Conservation (phyloP, 208 protist genomes). For the Balamuthia mandrillaris region DNA sequence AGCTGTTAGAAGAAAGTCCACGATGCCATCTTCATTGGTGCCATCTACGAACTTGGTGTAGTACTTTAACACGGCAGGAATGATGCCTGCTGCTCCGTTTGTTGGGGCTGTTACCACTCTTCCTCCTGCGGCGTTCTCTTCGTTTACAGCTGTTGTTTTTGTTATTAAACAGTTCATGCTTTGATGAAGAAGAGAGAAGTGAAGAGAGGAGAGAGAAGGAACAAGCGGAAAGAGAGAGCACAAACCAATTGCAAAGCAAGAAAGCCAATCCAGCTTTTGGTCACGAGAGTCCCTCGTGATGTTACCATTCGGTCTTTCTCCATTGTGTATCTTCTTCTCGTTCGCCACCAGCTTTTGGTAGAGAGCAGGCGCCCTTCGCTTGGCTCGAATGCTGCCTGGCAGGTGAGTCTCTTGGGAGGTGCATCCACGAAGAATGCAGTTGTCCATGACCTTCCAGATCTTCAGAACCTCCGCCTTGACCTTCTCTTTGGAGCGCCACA, state of each 20-base stretch:
- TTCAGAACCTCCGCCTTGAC: background rate
- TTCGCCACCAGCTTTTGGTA: no score
- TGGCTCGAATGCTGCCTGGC: background rate
- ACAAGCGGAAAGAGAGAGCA: no score
- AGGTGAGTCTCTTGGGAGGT: background rate
- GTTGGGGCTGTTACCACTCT: constrained; percentile 69
- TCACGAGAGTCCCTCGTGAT: no score
- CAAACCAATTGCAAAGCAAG: no score
- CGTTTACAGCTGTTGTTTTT: constrained; percentile 63
- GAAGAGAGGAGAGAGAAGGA: background rate
- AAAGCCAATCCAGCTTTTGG: no score
- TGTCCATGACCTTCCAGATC: background rate
- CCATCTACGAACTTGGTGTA: background rate
- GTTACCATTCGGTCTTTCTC: no score
- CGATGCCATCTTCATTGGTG: constrained; percentile 56
- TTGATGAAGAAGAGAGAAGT: background rate
- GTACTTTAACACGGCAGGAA: constrained; percentile 63
- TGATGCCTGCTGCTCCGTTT: constrained; percentile 56
- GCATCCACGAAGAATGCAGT: background rate
- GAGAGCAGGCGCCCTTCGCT: no score
- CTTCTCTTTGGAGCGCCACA: constrained; percentile 25
- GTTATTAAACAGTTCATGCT: background rate
- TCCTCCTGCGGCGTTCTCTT: constrained; percentile 63
- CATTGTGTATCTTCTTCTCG: no score
- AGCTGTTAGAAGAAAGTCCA: constrained; percentile 58